These are phyloP conservation scores for Solanum okadae DNA, from an alignment of 257 asterid genomes.

Conservation along the genomic window DNA sequence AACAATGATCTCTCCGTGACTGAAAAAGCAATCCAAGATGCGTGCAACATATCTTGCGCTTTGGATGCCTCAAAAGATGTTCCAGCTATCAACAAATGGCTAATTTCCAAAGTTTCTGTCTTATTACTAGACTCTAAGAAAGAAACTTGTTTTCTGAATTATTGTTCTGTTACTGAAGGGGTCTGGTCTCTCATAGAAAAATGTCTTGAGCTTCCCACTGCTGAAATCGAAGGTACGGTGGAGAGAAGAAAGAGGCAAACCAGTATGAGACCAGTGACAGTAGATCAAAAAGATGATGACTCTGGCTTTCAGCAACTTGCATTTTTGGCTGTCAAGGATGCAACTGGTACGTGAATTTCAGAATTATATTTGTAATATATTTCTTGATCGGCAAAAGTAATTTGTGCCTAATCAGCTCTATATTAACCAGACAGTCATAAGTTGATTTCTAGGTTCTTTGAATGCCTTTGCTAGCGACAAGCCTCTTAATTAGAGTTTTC, in stretches of 20 bases:
- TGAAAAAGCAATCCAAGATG: conserved; percentile 49
- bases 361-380: not conserved
- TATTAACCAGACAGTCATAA: not conserved
- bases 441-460: not conserved
- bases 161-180: conserved; percentile 36
- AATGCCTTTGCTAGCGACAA: not conserved
- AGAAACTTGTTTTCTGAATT: conserved; percentile 42
- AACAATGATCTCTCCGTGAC: conserved; percentile 36
- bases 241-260: conserved; percentile 28
- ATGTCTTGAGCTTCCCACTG: conserved; percentile 7
- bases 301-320: conserved; percentile 31
- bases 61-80: conserved; percentile 34
- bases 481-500: not conserved
- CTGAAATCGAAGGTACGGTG: not conserved
- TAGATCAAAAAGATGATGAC: conserved; percentile 9
- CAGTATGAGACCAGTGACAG: not conserved
- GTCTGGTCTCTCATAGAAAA: conserved; percentile 61
- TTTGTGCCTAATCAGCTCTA: not conserved
- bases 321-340: conserved; percentile 35
- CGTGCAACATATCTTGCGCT: conserved; percentile 41
- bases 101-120: conserved; percentile 45
- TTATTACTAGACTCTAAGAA: conserved; percentile 39
- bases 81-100: conserved; percentile 31
- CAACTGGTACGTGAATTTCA: conserved; percentile 23
- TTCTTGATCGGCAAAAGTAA: not conserved